Base-by-base conservation (phyloP, 2,329 filamentous ascomycete species). In the Xylariomycetidae sp. region DNA sequence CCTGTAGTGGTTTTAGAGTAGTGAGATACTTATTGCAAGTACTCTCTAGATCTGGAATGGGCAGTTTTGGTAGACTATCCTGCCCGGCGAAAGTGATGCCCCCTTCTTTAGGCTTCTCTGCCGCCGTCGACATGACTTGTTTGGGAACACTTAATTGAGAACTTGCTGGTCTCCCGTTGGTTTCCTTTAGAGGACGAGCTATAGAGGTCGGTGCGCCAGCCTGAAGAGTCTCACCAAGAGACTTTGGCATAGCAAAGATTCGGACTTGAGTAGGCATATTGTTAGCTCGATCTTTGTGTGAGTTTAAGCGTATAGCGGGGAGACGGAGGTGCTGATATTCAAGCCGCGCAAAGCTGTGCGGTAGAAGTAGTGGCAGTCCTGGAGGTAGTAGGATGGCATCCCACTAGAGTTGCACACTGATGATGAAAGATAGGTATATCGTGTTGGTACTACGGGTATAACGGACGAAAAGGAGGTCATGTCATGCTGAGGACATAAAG, bases 291-390 rank as follows among this genome's bases (percentile, higher is more conserved):
- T 14, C 50, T 48, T 45, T 25, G 35, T 8, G 44, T 58, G 51
- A n/a, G n/a, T n/a, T 72, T 69, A 87, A 63, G 72, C 74, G 69
- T 87, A 88, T 34, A 87, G 69, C 49, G 84, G 81, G 47, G 83
- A 87, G 61, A 94, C 77, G 54, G 69, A 75, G 51, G 85, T 94
- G 65, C 80, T 76, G 51, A 94, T 80, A 56, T 85, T 90, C 51
- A 94, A 70, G 57, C 88, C 82, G 70, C 86, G 86, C 66, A 94
- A 69, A 57, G 86, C 85, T 62, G 82, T 94, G 70, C 86, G 86
- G 70, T 86, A 92, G 67, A 94, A 94, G 67, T 94, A 94, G 61
- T 94, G 87, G 56, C 85, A 94, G 63, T 94, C 85, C 72, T 92
- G 82, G 37, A 86, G 69, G 63, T 71, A 94, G 62, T 87, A 90